Evolutionary conservation across 202 grass and related monocot species (phyloP).

Genomic region (Sporobolus alterniflorus): DNA sequence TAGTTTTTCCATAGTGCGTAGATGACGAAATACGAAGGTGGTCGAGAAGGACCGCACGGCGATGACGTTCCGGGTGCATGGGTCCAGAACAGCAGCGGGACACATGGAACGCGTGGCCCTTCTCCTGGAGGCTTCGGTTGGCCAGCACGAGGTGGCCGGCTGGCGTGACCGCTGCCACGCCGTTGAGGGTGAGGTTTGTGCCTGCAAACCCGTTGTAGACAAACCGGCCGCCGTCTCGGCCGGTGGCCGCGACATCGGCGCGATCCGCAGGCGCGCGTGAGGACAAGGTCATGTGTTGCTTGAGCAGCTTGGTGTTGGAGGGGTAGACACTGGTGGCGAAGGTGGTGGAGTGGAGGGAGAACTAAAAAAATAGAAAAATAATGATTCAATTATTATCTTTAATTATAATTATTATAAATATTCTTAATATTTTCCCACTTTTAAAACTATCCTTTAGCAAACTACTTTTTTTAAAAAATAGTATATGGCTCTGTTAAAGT

Average conservation of each 20-base stretch:
- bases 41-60: conserved; percentile 52
- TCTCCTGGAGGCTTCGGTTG: conserved; percentile 30
- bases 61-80: not conserved
- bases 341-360: too few relatives aligned
- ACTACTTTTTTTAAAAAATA: too few relatives aligned
- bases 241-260: not conserved
- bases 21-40: conserved; percentile 51
- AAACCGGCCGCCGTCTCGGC: conserved; percentile 15
- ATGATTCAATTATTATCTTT: too few relatives aligned
- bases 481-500: too few relatives aligned
- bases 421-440: too few relatives aligned
- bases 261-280: not conserved
- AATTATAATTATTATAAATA: too few relatives aligned
- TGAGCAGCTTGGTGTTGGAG: too few relatives aligned
- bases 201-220: conserved; percentile 51
- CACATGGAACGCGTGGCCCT: conserved; percentile 54
- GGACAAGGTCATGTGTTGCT: too few relatives aligned
- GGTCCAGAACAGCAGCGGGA: conserved; percentile 17
- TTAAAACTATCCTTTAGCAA: too few relatives aligned
- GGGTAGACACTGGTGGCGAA: too few relatives aligned
- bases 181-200: conserved; percentile 53
- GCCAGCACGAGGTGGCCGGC: conserved; percentile 53
- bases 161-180: conserved; percentile 34
- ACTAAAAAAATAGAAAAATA: too few relatives aligned
- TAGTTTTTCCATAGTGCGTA: too few relatives aligned